Percentiles rank a stretch among this genome's conserved stretches.
phyloP scores from a whole-genome alignment of 2,329 filamentous ascomycete species.

The Apiospora marii region DNA sequence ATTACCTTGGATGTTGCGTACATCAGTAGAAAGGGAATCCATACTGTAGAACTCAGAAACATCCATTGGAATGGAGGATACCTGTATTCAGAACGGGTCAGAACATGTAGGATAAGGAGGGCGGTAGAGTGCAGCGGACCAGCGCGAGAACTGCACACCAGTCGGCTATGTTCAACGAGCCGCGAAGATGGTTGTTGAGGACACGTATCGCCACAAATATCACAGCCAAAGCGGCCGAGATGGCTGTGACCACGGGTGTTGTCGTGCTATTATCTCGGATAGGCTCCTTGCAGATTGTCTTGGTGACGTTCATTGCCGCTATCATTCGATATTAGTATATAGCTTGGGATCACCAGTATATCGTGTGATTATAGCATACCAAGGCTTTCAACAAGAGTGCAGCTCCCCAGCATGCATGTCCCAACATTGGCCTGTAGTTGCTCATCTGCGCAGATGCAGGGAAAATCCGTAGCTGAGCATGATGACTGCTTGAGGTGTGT shows the following conservation, averaged over 20 bases:
- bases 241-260: neutral
- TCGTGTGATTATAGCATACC: neutral
- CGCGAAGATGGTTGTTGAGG: neutral
- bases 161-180: neutral
- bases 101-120: too few relatives aligned
- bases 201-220: neutral
- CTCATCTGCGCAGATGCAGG: neutral
- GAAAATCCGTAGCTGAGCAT: neutral
- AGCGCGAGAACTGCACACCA: neutral
- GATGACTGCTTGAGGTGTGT: neutral
- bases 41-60: neutral
- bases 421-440: neutral
- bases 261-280: neutral
- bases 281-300: neutral
- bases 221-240: neutral
- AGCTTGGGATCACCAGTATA: neutral
- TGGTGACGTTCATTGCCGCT: constrained; percentile 12
- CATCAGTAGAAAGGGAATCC: neutral
- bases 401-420: neutral
- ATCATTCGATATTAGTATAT: neutral
- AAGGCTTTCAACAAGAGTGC: neutral
- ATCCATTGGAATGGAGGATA: neutral
- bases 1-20: neutral
- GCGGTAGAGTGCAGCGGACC: too few relatives aligned
- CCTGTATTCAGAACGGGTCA: neutral